Evolutionary conservation across 2,329 filamentous ascomycete species (phyloP).

Genomic region (Ceratocystis diversiconidia): DNA sequence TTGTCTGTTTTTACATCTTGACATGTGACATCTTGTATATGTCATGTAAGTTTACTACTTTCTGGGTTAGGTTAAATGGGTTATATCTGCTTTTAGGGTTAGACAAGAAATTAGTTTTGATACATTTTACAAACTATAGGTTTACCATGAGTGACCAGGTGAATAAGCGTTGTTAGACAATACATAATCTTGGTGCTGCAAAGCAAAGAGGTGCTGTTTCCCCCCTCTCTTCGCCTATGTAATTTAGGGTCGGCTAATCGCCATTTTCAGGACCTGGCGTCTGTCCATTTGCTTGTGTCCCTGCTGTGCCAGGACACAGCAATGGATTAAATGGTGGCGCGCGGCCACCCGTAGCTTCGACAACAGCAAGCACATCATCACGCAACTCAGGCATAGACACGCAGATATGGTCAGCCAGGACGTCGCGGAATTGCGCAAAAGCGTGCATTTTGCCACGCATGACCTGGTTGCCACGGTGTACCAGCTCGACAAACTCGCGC

Average conservation of each 20-base stretch:
- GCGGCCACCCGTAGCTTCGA: slow-evolving; percentile 32
- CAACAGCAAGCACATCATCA: slow-evolving; percentile 37
- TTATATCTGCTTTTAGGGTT: neutral
- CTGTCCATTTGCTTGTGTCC: neutral
- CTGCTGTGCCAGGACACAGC: neutral
- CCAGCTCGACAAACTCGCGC: slow-evolving; percentile 57
- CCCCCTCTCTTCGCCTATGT: neutral
- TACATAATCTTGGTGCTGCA: too few species aligned
- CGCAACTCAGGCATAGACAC: slow-evolving; percentile 45
- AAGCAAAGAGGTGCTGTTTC: neutral
- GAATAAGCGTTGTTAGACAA: too few species aligned
- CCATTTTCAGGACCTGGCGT: slow-evolving; percentile 5
- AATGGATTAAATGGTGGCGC: neutral
- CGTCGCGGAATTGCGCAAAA: slow-evolving; percentile 46
- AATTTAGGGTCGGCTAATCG: neutral
- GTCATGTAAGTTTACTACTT: neutral
- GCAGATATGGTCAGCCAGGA: slow-evolving; percentile 44
- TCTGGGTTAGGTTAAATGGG: neutral
- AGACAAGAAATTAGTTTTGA: slow-evolving; percentile 3
- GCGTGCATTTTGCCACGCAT: slow-evolving; percentile 50
- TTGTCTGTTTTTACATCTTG: neutral
- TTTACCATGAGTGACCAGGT: too few species aligned
- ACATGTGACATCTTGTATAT: neutral
- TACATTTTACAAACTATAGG: neutral
- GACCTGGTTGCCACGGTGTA: slow-evolving; percentile 50